Evolutionary conservation across 202 grass and related monocot genomes (phyloP), one percentile per base, ranked within the genome.

Genomic region (Brachypodium distachyon): DNA sequence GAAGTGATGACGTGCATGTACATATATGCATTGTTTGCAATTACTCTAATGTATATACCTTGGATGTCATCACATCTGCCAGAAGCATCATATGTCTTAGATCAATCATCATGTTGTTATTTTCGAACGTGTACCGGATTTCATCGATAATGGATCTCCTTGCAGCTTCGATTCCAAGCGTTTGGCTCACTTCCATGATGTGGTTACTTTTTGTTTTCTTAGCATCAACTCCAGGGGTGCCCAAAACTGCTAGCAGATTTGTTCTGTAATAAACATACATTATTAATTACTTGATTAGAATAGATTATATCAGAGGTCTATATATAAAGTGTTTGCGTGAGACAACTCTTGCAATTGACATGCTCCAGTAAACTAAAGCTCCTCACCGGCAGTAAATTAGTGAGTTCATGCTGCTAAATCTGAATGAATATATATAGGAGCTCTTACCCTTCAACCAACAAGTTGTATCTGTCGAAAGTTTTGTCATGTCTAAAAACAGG

Each of bases 51-150:
- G n/a, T n/a, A 34, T 38, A 36, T 70, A 88, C 87, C 81, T 93
- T 93, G 58, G 92, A 94, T 62, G 95, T 92, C 95, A 97, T 97
- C 61, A 97, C 82, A 82, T 97, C 95, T 74, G 84, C 95, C 61
- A 97, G 77, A 79, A 97, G 95, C 89, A 92, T 94, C 95, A 97
- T 97, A 82, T 94, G 91, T 64, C 95, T 86, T 52, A 41, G 61
- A 86, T 97, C 95, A 73, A 94, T 97, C 39, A 84, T 92, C 95
- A 97, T 97, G 12, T 87, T 89, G 81, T 97, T 83, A 55, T 53
- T 71, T 56, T 76, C 65, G 85, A 97, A 94, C n/a, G 89, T 94
- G 33, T 79, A 79, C n/a, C 88, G 66, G 77, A 97, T 97, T 75
- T 97, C 89, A 61, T 90, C 63, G 12, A 97, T 87, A 72, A 97